Percentiles rank a stretch among this genome's conserved stretches.
Evolutionary conservation across 2,329 filamentous ascomycete species (phyloP).

Genomic region (Penicillium glabrum): DNA sequence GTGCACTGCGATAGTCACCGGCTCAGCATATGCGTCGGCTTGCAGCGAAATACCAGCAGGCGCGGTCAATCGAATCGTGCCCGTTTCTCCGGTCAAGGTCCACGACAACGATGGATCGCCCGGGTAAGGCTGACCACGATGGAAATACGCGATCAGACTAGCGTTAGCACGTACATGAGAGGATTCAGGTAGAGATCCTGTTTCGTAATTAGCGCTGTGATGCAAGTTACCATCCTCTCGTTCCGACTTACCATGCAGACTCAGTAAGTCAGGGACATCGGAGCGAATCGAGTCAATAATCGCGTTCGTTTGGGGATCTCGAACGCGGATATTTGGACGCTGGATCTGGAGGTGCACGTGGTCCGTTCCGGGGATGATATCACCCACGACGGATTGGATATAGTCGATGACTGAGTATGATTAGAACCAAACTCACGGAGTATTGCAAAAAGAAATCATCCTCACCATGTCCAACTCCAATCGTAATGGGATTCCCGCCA

Average conservation of each 20-base stretch:
- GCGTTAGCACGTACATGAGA: neutral
- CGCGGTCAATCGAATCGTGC: neutral
- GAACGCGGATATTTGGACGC: neutral
- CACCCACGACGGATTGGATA: neutral
- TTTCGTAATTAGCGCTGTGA: neutral
- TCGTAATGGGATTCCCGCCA: neutral
- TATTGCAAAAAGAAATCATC: neutral
- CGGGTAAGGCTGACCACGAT: neutral
- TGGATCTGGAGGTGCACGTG: neutral
- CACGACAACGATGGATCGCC: neutral
- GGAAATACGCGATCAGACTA: neutral
- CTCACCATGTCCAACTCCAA: neutral
- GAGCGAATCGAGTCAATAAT: neutral
- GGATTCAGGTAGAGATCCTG: neutral
- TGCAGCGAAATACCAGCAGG: neutral
- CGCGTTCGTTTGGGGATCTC: neutral
- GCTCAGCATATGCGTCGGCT: neutral
- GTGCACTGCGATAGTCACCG: neutral
- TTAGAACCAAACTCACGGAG: neutral
- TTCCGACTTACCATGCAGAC: neutral
- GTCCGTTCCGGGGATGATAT: neutral
- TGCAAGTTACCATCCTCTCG: no score
- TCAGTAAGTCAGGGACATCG: neutral
- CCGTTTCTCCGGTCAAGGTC: neutral
- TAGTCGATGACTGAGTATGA: neutral